Percentiles rank a stretch among this genome's conserved stretches.
Evolutionary conservation across 108 stramenopile genomes (phyloP).

Genomic region (Pelagomonas calceolata): DNA sequence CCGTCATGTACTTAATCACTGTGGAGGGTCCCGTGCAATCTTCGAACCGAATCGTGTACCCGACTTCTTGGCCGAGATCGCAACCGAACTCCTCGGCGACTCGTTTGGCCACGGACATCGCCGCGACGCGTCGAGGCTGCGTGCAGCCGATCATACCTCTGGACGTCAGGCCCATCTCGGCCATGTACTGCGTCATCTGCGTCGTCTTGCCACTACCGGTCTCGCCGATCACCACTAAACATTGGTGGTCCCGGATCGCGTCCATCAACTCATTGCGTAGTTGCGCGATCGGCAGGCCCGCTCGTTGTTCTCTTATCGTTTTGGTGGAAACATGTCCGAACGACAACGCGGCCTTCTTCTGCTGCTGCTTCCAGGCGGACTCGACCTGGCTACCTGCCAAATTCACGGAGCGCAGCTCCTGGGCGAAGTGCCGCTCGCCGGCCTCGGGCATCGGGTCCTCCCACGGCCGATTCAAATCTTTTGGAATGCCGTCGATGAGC

Average conservation of each 20-base stretch:
- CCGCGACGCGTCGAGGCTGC: conserved; percentile 95
- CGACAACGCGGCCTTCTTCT: conserved; percentile 76
- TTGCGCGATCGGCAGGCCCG: conserved; percentile 73
- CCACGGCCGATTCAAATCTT: conserved; percentile 93
- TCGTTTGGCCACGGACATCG: conserved; percentile 93
- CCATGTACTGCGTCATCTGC: conserved; percentile 98
- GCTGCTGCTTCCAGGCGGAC: conserved; percentile 95
- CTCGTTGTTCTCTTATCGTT: conserved; percentile 87
- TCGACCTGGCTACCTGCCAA: conserved; percentile 74
- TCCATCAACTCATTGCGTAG: conserved; percentile 68
- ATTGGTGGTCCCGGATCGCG: conserved; percentile 72
- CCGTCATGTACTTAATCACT: conserved; percentile 98
- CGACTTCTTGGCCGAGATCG: conserved; percentile 81
- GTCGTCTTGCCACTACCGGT: conserved; percentile 92
- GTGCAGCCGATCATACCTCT: conserved; percentile 94
- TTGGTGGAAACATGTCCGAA: conserved; percentile 86
- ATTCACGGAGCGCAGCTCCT: conserved; percentile 87
- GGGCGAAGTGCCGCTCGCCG: conserved; percentile 91
- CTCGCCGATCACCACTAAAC: conserved; percentile 93
- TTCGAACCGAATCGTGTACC: conserved; percentile 96
- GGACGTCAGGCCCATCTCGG: conserved; percentile 79
- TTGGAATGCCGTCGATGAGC: conserved; percentile 92
- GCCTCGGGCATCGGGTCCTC: conserved; percentile 95
- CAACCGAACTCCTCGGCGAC: conserved; percentile 98
- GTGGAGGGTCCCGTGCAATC: conserved; percentile 84